These are phyloP conservation scores for Trichoderma simmonsii DNA, from an alignment of 2,329 filamentous ascomycete genomes.

Conservation along the genomic window DNA sequence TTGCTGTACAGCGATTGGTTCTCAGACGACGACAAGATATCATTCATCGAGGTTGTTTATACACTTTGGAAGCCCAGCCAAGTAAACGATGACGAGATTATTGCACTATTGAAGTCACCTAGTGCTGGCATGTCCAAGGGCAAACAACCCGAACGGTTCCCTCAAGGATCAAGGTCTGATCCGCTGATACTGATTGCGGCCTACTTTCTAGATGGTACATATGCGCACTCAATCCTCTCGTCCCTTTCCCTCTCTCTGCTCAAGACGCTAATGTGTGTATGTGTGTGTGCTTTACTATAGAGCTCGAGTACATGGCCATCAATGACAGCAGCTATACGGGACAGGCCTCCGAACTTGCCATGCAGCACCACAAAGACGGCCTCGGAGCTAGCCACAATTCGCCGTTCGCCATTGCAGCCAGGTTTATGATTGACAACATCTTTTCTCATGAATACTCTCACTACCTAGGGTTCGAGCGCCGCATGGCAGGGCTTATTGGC, in stretches of 20 bases:
- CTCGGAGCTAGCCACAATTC: slow-evolving; percentile 27
- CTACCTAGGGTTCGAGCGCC: slow-evolving; percentile 30
- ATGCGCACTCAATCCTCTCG: neutral
- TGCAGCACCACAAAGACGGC: slow-evolving; percentile 39
- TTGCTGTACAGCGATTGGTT: slow-evolving; percentile 43
- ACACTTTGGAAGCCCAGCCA: slow-evolving; percentile 48
- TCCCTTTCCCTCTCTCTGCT: neutral
- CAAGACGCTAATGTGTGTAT: neutral
- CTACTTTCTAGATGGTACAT: slow-evolving; percentile 50
- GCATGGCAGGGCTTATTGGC: slow-evolving; percentile 36
- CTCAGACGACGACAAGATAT: slow-evolving; percentile 33
- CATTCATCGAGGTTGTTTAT: slow-evolving; percentile 44
- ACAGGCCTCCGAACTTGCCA: slow-evolving; percentile 41
- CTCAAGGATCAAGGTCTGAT: slow-evolving; percentile 29
- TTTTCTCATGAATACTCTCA: slow-evolving; percentile 36
- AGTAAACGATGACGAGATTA: slow-evolving; percentile 31
- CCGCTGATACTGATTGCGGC: slow-evolving; percentile 41
- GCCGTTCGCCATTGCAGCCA: slow-evolving; percentile 36
- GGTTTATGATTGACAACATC: slow-evolving; percentile 36
- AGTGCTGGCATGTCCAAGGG: slow-evolving; percentile 37
- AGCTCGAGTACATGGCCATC: slow-evolving; percentile 46
- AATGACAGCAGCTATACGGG: slow-evolving; percentile 31
- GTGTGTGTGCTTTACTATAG: slow-evolving; percentile 29
- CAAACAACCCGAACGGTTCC: slow-evolving; percentile 35
- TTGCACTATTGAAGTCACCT: slow-evolving; percentile 26